A percentile compares a stretch with the other conserved stretches of the same genome.
phyloP scores from a whole-genome alignment of 192 early-diverging fungal species.

The Mycoemilia scoparia region DNA sequence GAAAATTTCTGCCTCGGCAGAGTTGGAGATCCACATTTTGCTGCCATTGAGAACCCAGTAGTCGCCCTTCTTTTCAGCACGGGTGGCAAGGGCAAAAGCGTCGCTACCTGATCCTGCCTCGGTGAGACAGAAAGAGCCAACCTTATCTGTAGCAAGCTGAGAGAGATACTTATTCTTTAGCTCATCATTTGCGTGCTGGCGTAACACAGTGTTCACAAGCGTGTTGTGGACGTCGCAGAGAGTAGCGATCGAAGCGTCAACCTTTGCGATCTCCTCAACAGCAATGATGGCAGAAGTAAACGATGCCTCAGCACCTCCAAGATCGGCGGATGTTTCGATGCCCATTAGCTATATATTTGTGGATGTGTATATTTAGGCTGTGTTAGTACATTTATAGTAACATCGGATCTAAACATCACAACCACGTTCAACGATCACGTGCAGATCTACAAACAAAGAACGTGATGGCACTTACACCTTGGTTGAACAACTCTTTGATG shows the following conservation, averaged over 20 bases:
- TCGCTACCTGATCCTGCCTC: slow-evolving; percentile 86
- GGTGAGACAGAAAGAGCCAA: slow-evolving; percentile 89
- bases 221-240: slow-evolving; percentile 96
- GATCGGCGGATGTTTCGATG: slow-evolving; percentile 64
- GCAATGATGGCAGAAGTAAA: slow-evolving; percentile 71
- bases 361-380: too few species aligned
- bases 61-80: slow-evolving; percentile 69
- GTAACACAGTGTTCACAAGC: slow-evolving; percentile 82
- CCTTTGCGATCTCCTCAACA: slow-evolving; percentile 86
- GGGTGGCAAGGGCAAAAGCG: slow-evolving; percentile 81
- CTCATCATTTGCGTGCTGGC: slow-evolving; percentile 54
- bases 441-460: too few species aligned
- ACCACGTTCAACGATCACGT: too few species aligned
- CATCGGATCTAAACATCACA: slow-evolving; percentile 2
- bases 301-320: slow-evolving; percentile 64
- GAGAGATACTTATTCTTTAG: slow-evolving; percentile 75
- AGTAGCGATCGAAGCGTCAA: slow-evolving; percentile 83
- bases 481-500: slow-evolving; percentile 71
- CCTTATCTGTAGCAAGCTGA: slow-evolving; percentile 54
- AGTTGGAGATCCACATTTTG: slow-evolving; percentile 96
- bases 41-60: slow-evolving; percentile 74
- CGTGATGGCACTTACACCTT: too few species aligned
- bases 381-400: slow-evolving; percentile 1
- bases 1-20: slow-evolving; percentile 87
- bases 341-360: too few species aligned